phyloP scores from a whole-genome alignment of 78 protist genomes.

The Cyanophora paradoxa region DNA sequence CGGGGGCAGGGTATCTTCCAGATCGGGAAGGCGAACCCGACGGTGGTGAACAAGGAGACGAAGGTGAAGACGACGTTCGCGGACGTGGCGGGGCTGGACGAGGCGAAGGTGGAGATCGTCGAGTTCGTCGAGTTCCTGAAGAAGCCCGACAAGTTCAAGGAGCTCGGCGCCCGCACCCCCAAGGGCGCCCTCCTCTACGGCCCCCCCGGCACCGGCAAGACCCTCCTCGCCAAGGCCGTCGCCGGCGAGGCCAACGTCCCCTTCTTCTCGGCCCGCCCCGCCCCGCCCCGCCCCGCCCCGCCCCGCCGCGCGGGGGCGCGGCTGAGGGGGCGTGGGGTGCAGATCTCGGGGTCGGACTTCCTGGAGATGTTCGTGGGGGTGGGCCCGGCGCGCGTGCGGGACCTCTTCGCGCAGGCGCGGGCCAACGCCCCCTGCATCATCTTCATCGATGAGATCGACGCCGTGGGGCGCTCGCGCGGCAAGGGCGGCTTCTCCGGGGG shows the following conservation, averaged over 20 bases:
- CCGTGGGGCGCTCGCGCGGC: constrained; percentile 62
- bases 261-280: constrained; percentile 52
- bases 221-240: constrained; percentile 81
- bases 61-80: constrained; percentile 27
- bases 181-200: constrained; percentile 82
- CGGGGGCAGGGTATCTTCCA: background rate
- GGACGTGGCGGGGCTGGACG: constrained; percentile 43
- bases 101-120: constrained; percentile 37
- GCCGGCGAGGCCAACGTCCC: constrained; percentile 96
- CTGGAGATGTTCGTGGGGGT: constrained; percentile 93
- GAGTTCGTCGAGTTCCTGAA: constrained; percentile 81
- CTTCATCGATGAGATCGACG: constrained; percentile 92
- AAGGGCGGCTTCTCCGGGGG: constrained; percentile 23
- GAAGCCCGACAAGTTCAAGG: constrained; percentile 67
- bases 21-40: constrained; percentile 38
- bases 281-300: background rate
- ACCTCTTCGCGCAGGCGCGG: constrained; percentile 77
- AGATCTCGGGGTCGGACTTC: constrained; percentile 87
- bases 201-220: constrained; percentile 96
- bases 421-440: constrained; percentile 79
- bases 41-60: constrained; percentile 1
- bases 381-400: constrained; percentile 52
- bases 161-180: constrained; percentile 47
- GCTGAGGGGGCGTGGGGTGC: too few species aligned
- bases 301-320: too few species aligned